Conservation (phyloP, 441 rosid genomes). For the Populus hybrid region DNA sequence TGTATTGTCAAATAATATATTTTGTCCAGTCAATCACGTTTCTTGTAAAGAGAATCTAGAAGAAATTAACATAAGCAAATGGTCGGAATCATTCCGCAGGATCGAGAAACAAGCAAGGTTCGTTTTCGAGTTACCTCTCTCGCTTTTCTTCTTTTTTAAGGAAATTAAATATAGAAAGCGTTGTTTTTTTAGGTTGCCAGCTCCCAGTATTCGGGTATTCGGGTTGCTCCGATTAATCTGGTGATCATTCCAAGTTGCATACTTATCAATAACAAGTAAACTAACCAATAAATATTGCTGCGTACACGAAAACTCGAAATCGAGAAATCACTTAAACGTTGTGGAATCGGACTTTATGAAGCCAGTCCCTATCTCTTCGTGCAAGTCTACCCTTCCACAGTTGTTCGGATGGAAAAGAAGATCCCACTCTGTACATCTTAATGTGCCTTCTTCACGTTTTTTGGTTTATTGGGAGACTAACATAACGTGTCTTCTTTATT, state of each 20-base stretch:
- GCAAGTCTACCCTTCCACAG: not conserved
- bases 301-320: too few relatives aligned
- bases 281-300: too few relatives aligned
- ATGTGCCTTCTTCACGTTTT: not conserved
- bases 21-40: constrained; percentile 53
- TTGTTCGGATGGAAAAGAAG: not conserved
- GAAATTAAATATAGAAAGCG: too few relatives aligned
- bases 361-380: too few relatives aligned
- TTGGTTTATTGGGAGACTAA: not conserved
- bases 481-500: not conserved
- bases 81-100: constrained; percentile 15
- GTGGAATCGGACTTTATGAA: too few relatives aligned
- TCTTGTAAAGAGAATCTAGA: constrained; percentile 28
- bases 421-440: not conserved
- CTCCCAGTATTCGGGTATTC: too few relatives aligned
- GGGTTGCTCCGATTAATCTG: too few relatives aligned
- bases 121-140: not conserved
- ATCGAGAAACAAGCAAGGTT: constrained; percentile 2
- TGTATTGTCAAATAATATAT: constrained; percentile 18
- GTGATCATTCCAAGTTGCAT: too few relatives aligned
- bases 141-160: too few relatives aligned
- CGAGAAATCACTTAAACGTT: too few relatives aligned
- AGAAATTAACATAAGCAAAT: not conserved
- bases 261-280: too few relatives aligned
- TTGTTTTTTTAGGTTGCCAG: too few relatives aligned